These are phyloP conservation scores for Mitragyna speciosa DNA, from an alignment of 257 asterid genomes.

Conservation along the genomic window DNA sequence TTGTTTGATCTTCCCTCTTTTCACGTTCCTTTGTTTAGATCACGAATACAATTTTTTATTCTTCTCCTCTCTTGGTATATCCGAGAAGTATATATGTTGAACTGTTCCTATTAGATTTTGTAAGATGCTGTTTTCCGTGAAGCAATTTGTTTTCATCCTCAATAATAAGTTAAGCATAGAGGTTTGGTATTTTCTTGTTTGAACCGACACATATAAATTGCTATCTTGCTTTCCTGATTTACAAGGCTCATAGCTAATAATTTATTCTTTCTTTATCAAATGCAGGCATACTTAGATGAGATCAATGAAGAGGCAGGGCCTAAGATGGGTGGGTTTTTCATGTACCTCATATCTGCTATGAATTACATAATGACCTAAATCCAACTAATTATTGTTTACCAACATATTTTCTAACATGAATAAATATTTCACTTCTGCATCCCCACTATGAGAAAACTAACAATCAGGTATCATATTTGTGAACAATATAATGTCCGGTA, in stretches of 20 bases:
- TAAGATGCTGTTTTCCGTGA: background rate
- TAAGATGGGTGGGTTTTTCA: slow-evolving; percentile 49
- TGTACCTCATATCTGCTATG: slow-evolving; percentile 5
- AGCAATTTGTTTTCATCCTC: background rate
- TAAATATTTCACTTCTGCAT: background rate
- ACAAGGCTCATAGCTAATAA: background rate
- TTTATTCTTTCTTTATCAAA: slow-evolving; percentile 16
- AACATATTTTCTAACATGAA: background rate
- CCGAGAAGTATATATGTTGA: too few species aligned
- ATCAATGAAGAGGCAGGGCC: slow-evolving; percentile 53
- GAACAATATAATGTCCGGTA: background rate
- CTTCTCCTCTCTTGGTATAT: too few species aligned
- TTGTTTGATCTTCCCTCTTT: too few species aligned
- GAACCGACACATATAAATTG: background rate
- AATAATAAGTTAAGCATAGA: background rate
- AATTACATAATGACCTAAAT: background rate
- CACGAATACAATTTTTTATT: too few species aligned
- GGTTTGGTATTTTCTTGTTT: background rate
- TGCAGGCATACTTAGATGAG: slow-evolving; percentile 69
- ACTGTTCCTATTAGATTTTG: too few species aligned
- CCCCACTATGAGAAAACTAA: background rate
- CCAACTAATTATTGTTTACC: background rate
- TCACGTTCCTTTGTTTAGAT: too few species aligned
- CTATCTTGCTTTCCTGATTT: background rate
- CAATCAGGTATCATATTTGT: background rate